Base-by-base conservation (phyloP, 805 yeast genomes). In the Ogataea glucozyma region DNA sequence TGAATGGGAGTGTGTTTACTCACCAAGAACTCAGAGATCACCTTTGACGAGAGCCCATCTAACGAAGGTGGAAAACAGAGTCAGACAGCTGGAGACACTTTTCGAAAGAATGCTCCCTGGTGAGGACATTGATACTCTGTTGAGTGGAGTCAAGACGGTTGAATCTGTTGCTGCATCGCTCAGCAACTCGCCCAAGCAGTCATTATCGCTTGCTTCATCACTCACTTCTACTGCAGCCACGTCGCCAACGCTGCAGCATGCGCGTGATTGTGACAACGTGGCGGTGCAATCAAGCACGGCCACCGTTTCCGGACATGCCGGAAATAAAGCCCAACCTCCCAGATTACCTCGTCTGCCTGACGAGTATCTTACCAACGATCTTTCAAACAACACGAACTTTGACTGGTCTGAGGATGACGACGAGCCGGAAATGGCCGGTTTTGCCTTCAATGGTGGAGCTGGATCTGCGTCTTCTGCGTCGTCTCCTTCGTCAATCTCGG, bases 11-110 rank as follows among this genome's bases (percentile, higher is more conserved):
- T 88, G 96, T 62, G 65, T 77, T 2, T 88, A 88, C 58, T 82
- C 90, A 17, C 96, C 96, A 12, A 71, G 85, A 47, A 75, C 82
- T 2, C 82, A 84, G 24, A 70, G 96, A 41, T 81, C 91, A 4
- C 96, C 96, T 0, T 66, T 88, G 43, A 88, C 96, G 0, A 69
- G 96, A 52, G 88, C 85, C 4, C 84, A 86, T 65, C 66, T 88
- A 51, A 87, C 95, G 12, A 76, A 76, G 40, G 88, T 88, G 21
- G 96, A 88, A 62, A 73, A 69, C 40, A 62, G 79, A 36, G 75
- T 76, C 4, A 61, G 67, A 26, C 69, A 62, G 27, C 57, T 81
- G 43, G 83, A 79, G 56, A 48, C 54, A 9, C 48, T 79, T 9
- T 51, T 80, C 7, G 50, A 57, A 17, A 71, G 65, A 31, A 49